Evolutionary conservation across 345 rosid genomes (phyloP).

Genomic region (Aquilaria sinensis): DNA sequence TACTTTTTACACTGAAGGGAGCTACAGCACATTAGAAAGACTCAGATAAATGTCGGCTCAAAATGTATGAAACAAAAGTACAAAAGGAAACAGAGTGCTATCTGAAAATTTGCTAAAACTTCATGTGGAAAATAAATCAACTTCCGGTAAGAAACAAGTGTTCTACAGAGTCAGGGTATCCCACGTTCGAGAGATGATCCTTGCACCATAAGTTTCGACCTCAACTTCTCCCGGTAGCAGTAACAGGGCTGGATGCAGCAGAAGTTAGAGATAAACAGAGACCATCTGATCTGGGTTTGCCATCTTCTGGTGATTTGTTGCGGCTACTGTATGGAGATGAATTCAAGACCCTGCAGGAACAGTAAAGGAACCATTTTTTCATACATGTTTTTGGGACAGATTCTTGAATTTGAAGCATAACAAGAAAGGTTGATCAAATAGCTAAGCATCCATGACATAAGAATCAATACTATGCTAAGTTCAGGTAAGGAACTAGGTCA

Average conservation of each 20-base stretch:
- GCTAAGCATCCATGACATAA: constrained; percentile 5
- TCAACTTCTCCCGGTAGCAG: not conserved
- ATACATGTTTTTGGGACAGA: no score
- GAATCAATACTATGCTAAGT: not conserved
- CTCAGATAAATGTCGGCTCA: no score
- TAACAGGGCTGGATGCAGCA: constrained; percentile 23
- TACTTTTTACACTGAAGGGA: no score
- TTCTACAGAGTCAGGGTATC: not conserved
- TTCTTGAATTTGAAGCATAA: no score
- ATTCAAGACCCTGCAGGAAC: constrained; percentile 36
- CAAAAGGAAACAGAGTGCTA: no score
- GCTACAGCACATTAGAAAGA: no score
- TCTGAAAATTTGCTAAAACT: no score
- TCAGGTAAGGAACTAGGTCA: not conserved
- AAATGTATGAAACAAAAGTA: no score
- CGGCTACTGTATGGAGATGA: constrained; percentile 34
- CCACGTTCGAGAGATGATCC: not conserved
- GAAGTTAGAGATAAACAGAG: constrained; percentile 31
- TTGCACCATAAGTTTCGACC: constrained; percentile 2
- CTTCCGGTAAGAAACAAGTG: no score
- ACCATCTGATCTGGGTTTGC: constrained; percentile 21
- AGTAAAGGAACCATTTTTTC: not conserved
- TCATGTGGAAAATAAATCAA: no score
- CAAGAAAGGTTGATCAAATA: not conserved
- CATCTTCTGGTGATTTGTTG: constrained; percentile 24